Base-by-base conservation (phyloP, 768 basidiomycete genomes). In the Arthromyces matolae region DNA sequence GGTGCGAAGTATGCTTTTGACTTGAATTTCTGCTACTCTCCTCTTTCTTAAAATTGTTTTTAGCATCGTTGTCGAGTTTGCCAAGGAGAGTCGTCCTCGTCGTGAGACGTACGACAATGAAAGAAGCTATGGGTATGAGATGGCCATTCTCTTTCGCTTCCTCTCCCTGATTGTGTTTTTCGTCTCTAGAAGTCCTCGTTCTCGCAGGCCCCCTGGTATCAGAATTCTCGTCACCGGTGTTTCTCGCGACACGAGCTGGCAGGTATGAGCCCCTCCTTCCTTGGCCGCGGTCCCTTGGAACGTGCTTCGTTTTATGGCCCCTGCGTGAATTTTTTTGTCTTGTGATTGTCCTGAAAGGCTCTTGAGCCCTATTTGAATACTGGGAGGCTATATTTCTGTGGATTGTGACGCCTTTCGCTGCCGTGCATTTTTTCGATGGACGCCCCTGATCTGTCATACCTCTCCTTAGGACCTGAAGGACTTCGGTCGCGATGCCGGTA, bases 201-300 rank as follows among this genome's bases (percentile, higher is more conserved):
- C 86, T 31, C 81, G 87, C 37, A 75, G 89, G 47, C 89, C 89
- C 48, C 83, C 86, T 49, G 90, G 90, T 8, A 80, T 86, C 50
- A 85, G 93, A 56, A 74, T 97, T 47, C 76, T 87, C 51, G 91
- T 99, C 50, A 80, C 86, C 31, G 92, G 92, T 46, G 80, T 98
- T 55, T 90, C 93, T 56, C 84, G 88, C 64, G 90, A 94, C 64
- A 95, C 93, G 37, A 96, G 93, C 68, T 98, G 94, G 94, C 94
- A 98, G 93, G 94, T 98, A 83, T 72, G 88, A 63, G 55, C 51
- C 65, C 60, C 65, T 63, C 63, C 58, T 50, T 52, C 57, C 52
- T 51, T 48, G 56, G 49, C 45, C 50, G 51, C 50, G 50, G 45
- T 53, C 38, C 49, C 58, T 47, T 38, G 46, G 52, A 43, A 49